phyloP scores from a whole-genome alignment of 805 yeast genomes.

The Barnettozyma wickerhamii region DNA sequence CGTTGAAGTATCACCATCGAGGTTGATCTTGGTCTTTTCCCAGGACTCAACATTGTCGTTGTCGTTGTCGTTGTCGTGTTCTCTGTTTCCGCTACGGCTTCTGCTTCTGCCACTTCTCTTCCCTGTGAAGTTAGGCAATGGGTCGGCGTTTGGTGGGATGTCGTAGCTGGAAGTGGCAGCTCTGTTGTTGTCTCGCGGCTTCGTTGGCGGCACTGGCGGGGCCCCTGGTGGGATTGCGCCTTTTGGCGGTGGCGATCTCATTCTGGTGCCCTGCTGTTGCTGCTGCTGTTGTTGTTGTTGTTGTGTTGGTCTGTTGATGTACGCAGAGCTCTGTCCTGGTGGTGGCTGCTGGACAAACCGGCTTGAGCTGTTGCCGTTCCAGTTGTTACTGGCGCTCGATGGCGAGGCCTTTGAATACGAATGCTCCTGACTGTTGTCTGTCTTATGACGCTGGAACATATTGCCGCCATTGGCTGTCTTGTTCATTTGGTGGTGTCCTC shows the following conservation, averaged over 20 bases:
- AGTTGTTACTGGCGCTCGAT: background rate
- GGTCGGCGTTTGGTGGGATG: background rate
- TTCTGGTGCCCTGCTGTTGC: background rate
- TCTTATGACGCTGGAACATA: background rate
- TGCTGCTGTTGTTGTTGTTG: background rate
- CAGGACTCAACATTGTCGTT: background rate
- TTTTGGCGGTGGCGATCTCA: background rate
- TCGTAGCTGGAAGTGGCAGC: background rate
- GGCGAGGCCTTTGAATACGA: background rate
- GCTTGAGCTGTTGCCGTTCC: background rate
- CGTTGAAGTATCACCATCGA: background rate
- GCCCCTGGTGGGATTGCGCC: background rate
- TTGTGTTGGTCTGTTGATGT: background rate
- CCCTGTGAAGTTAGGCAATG: too few relatives aligned
- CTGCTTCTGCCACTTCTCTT: too few relatives aligned
- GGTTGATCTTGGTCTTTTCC: background rate
- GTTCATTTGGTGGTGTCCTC: too few relatives aligned
- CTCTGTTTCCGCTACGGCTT: too few relatives aligned
- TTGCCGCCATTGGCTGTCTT: too few relatives aligned
- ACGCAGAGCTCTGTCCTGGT: background rate
- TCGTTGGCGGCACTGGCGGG: too few relatives aligned
- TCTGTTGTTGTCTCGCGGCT: too few relatives aligned
- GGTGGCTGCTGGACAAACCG: background rate
- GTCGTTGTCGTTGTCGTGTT: too few relatives aligned
- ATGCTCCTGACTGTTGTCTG: background rate